Evolutionary conservation across 768 basidiomycete species (phyloP).

Genomic region (Psilocybe tampanensis): DNA sequence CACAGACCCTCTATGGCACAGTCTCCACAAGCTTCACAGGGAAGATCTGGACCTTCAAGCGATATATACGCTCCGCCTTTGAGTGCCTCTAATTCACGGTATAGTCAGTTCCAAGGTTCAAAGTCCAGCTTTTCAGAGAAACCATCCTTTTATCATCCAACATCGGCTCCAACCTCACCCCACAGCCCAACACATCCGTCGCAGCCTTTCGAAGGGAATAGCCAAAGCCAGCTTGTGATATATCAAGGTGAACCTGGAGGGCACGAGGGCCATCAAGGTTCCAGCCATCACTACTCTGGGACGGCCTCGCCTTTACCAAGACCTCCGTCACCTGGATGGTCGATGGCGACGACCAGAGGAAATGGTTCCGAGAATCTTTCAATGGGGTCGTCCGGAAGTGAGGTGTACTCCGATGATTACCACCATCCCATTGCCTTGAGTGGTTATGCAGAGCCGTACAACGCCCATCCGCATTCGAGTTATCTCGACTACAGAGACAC

Average conservation of each 20-base stretch:
- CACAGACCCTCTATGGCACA: neutral
- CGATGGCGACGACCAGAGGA: conserved; percentile 10
- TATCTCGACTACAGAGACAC: conserved; percentile 14
- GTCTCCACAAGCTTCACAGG: neutral
- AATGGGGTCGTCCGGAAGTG: conserved; percentile 7
- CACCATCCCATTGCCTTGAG: conserved; percentile 1
- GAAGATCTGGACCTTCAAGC: neutral
- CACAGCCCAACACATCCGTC: conserved; percentile 2
- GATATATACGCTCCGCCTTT: conserved; percentile 5
- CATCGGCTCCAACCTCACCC: neutral
- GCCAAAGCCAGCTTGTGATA: conserved; percentile 18
- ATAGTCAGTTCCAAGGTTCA: neutral
- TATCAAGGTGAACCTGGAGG: conserved; percentile 14
- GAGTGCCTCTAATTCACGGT: conserved; percentile 4
- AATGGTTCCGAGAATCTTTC: conserved; percentile 11
- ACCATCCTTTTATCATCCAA: neutral
- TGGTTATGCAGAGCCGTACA: conserved; percentile 18
- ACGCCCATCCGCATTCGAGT: conserved; percentile 1
- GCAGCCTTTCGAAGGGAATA: conserved; percentile 3
- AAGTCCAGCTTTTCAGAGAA: neutral
- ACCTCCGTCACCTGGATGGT: conserved; percentile 10
- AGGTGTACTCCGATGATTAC: conserved; percentile 2
- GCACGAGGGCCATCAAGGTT: conserved; percentile 5
- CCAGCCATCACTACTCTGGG: conserved; percentile 1
- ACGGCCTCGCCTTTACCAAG: conserved; percentile 2